Conservation (phyloP, 75 land plant genomes). For the Isoetes taiwanensis region DNA sequence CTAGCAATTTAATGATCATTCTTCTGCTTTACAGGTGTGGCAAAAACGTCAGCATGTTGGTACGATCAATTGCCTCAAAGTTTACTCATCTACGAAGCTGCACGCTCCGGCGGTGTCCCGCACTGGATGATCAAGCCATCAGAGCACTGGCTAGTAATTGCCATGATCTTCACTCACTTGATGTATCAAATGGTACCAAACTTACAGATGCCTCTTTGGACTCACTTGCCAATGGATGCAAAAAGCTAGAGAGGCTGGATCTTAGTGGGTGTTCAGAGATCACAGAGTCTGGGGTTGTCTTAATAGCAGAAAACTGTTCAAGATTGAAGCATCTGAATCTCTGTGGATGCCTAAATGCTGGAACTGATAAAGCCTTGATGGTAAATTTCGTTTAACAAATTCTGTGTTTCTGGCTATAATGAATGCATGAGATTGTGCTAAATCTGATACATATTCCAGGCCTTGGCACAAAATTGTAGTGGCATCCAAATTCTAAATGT, state of each 20-base stretch:
- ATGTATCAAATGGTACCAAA: constrained; percentile 60
- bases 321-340: constrained; percentile 60
- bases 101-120: constrained; percentile 47
- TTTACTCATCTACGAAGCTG: constrained; percentile 54
- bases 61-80: constrained; percentile 63
- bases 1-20: too few relatives aligned
- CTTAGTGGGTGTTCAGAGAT: constrained; percentile 78
- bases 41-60: constrained; percentile 63
- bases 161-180: constrained; percentile 65
- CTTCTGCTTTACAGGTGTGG: constrained; percentile 55
- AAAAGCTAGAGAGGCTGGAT: constrained; percentile 53
- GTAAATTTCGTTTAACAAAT: constrained; percentile 15
- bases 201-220: constrained; percentile 61
- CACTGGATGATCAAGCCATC: constrained; percentile 62
- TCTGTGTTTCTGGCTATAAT: background rate
- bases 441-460: constrained; percentile 31
- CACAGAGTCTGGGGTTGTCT: constrained; percentile 55
- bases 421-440: background rate
- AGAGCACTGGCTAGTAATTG: constrained; percentile 51
- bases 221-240: constrained; percentile 68
- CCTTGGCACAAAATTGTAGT: constrained; percentile 60
- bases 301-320: constrained; percentile 39
- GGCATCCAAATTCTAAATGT: constrained; percentile 59
- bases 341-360: constrained; percentile 82
- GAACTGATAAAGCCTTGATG: constrained; percentile 63